phyloP scores from a whole-genome alignment of 2,329 filamentous ascomycete species.

The Penicillium sp. region DNA sequence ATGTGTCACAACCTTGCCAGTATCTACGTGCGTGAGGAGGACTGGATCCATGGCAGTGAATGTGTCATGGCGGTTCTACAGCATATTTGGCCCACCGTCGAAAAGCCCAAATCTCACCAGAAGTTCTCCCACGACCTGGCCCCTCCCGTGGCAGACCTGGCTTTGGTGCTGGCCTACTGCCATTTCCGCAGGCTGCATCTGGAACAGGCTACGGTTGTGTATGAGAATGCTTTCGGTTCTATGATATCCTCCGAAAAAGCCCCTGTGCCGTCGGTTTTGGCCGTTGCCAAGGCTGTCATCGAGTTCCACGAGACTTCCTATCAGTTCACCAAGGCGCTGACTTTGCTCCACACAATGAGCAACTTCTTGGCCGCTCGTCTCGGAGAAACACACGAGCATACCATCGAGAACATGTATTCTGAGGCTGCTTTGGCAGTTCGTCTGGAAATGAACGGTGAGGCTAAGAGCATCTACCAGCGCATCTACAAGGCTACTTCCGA shows the following conservation, averaged over 20 bases:
- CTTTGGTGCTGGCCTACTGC: slow-evolving; percentile 34
- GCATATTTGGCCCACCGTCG: slow-evolving; percentile 34
- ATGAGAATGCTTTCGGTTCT: slow-evolving; percentile 36
- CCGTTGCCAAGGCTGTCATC: slow-evolving; percentile 36
- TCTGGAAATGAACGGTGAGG: slow-evolving; percentile 35
- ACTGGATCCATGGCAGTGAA: slow-evolving; percentile 31
- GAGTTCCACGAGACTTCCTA: slow-evolving; percentile 40
- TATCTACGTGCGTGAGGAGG: slow-evolving; percentile 32
- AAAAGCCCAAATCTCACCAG: slow-evolving; percentile 28
- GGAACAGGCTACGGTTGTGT: slow-evolving; percentile 28
- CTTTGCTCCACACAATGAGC: slow-evolving; percentile 32
- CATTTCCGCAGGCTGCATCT: slow-evolving; percentile 35
- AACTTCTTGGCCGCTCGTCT: slow-evolving; percentile 32
- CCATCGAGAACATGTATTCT: slow-evolving; percentile 49
- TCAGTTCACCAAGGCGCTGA: slow-evolving; percentile 35
- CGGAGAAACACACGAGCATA: slow-evolving; percentile 42
- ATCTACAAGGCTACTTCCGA: slow-evolving; percentile 42
- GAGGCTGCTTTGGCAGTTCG: slow-evolving; percentile 49
- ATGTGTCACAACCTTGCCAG: slow-evolving; percentile 34
- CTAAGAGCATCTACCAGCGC: slow-evolving; percentile 45
- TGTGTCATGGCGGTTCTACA: slow-evolving; percentile 31
- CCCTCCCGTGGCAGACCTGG: slow-evolving; percentile 33
- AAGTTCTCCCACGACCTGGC: slow-evolving; percentile 32
- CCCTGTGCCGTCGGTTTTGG: slow-evolving; percentile 30
- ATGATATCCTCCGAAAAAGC: slow-evolving; percentile 33